Evolutionary conservation across 208 protist species (phyloP), one percentile per base, ranked within the genome.

Genomic region (Crithidia sp.): DNA sequence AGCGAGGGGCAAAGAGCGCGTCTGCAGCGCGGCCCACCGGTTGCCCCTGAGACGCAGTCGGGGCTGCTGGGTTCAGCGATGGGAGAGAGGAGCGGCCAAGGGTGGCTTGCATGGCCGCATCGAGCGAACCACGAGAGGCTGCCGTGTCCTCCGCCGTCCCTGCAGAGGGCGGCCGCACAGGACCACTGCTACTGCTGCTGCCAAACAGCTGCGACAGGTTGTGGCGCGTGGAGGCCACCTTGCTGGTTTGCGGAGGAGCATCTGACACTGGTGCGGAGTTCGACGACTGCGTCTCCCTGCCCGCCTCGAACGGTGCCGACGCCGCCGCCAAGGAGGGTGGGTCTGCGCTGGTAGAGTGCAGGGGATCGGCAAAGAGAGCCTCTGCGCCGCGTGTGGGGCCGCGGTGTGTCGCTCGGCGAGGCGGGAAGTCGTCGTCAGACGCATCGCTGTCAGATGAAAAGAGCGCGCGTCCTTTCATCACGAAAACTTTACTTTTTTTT

Each of bases 161-260:
- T 19, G 49, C 3, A 2, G 62, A 49, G 10, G 49, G 9, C 12
- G 17, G 28, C 28, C 7, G 7, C 45, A n/a, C 9, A 28, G 7
- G 0, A 43, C n/a, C 7, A 57, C 5, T 2, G 60, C 44, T 50
- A 1, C 28, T 28, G 28, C 49, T 59, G 0, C 17, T 44, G 45
- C 60, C 61, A 17, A 79, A 79, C 50, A 79, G 53, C 54, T 79
- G 66, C 0, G 74, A 73, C 17, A 74, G 53, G 36, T 60, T 78
- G 54, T 17, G 78, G 12, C 78, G 78, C 39, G 63, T 76, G 9
- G 67, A 37, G 6, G 54, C 75, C 41, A 71, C 45, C n/a, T 58
- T 72, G 71, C 41, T 69, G 2, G 66, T 50, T 17, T 67, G 52
- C 14, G 63, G 67, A 14, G 66, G 53, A 13, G 50, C 8, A 6